Evolutionary conservation across 2,329 filamentous ascomycete genomes (phyloP).

Genomic region (Xylariaceae sp.): DNA sequence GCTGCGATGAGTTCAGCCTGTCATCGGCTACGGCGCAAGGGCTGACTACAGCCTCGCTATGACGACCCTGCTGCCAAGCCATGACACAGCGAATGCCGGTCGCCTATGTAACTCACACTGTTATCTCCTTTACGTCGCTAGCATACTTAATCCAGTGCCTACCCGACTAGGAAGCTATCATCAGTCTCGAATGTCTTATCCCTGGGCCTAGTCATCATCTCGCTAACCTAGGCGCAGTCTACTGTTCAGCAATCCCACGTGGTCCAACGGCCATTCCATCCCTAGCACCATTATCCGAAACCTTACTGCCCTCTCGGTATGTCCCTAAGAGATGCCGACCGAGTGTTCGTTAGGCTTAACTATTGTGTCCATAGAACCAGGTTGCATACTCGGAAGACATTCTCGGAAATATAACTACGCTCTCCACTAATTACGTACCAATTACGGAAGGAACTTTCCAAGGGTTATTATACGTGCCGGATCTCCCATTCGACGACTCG

Average conservation of each 20-base stretch:
- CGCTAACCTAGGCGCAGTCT: constrained; percentile 49
- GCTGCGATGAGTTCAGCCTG: background rate
- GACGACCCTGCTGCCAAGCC: background rate
- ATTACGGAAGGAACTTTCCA: constrained; percentile 66
- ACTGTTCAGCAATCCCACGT: constrained; percentile 65
- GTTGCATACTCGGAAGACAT: constrained; percentile 61
- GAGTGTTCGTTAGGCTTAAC: constrained; percentile 29
- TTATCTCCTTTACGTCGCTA: background rate
- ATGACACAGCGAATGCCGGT: background rate
- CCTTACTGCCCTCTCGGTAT: constrained; percentile 61
- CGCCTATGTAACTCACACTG: background rate
- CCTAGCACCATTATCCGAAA: constrained; percentile 62
- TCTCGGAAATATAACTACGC: constrained; percentile 70
- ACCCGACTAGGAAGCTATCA: too few species aligned
- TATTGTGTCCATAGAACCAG: constrained; percentile 41
- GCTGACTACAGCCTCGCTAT: background rate
- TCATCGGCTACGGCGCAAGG: background rate
- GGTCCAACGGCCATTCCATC: constrained; percentile 55
- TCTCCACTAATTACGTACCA: constrained; percentile 71
- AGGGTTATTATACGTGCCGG: constrained; percentile 86
- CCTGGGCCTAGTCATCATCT: too few species aligned
- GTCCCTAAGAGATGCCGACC: constrained; percentile 35
- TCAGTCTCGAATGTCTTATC: too few species aligned
- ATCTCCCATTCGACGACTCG: constrained; percentile 60
- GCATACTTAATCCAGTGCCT: background rate